These are phyloP conservation scores for Dioszegia aurantiaca DNA, from an alignment of 768 basidiomycete genomes.

Conservation along the genomic window DNA sequence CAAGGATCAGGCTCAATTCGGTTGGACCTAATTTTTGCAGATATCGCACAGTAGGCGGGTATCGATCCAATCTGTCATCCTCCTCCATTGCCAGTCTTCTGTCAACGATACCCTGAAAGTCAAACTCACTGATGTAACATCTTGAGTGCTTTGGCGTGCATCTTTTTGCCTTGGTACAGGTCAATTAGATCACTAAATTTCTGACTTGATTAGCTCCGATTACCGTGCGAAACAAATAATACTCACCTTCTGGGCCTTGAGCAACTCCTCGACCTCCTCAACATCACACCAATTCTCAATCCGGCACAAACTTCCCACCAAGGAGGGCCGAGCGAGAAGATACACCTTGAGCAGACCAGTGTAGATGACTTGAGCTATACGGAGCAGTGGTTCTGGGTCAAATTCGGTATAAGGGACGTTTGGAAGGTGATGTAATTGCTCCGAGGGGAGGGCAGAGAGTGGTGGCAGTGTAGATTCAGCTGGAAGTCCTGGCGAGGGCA, in stretches of 20 bases:
- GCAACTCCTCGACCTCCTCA: constrained; percentile 81
- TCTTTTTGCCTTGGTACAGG: constrained; percentile 89
- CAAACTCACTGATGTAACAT: constrained; percentile 74
- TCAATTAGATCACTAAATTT: constrained; percentile 88
- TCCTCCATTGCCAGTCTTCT: constrained; percentile 74
- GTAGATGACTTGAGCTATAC: constrained; percentile 89
- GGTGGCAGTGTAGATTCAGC: constrained; percentile 68
- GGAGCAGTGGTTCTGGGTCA: constrained; percentile 76
- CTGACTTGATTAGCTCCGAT: constrained; percentile 53
- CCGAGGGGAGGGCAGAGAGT: constrained; percentile 56
- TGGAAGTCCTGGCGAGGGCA: constrained; percentile 63
- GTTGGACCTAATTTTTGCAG: constrained; percentile 84
- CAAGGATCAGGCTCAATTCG: constrained; percentile 75
- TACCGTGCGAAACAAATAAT: background rate
- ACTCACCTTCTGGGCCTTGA: constrained; percentile 72
- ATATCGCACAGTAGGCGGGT: constrained; percentile 79
- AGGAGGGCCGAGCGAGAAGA: constrained; percentile 71
- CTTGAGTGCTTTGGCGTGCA: constrained; percentile 82
- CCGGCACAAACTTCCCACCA: constrained; percentile 83
- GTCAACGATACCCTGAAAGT: background rate
- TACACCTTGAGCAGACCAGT: constrained; percentile 94
- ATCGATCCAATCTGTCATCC: constrained; percentile 71
- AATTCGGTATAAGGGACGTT: constrained; percentile 68
- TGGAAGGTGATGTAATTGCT: constrained; percentile 69
- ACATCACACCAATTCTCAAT: constrained; percentile 98